Evolutionary conservation across 1,284 basidiomycete species (phyloP).

Genomic region (Apiotrichum siamense): DNA sequence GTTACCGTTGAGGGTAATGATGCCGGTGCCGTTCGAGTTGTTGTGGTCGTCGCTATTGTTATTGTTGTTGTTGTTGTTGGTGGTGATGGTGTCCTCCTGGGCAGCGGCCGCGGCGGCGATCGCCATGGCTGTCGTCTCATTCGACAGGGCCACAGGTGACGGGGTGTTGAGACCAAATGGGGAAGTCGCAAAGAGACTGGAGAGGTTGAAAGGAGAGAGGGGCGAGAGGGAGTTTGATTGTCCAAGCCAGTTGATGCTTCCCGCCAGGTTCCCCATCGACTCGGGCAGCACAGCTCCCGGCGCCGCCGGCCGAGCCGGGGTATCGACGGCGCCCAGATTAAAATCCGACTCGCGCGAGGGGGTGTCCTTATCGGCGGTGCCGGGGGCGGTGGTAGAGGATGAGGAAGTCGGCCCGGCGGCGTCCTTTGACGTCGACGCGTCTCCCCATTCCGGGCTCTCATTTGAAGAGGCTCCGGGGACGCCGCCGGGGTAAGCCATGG

Average conservation of each 20-base stretch:
- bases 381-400: not conserved
- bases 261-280: conserved; percentile 35
- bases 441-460: not conserved
- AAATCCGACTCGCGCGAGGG: conserved; percentile 15
- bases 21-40: not conserved
- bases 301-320: conserved; percentile 27
- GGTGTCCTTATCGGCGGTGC: conserved; percentile 1
- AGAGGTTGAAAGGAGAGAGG: conserved; percentile 31
- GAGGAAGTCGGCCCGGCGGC: conserved; percentile 16
- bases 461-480: conserved; percentile 22
- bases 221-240: conserved; percentile 14
- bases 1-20: not conserved
- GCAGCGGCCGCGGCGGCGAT: conserved; percentile 12
- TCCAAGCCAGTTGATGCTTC: conserved; percentile 40
- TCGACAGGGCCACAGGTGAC: conserved; percentile 7
- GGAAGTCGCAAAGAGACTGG: conserved; percentile 33
- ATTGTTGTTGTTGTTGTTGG: conserved; percentile 3
- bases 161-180: conserved; percentile 18
- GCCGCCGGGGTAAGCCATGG: conserved; percentile 45
- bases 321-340: conserved; percentile 24
- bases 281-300: conserved; percentile 25
- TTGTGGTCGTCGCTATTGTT: not conserved
- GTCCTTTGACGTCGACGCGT: conserved; percentile 6
- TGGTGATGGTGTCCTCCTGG: not conserved
- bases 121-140: conserved; percentile 16